Base-by-base conservation (phyloP, 2,329 filamentous ascomycete species). In the Berkeleyomyces basicola region DNA sequence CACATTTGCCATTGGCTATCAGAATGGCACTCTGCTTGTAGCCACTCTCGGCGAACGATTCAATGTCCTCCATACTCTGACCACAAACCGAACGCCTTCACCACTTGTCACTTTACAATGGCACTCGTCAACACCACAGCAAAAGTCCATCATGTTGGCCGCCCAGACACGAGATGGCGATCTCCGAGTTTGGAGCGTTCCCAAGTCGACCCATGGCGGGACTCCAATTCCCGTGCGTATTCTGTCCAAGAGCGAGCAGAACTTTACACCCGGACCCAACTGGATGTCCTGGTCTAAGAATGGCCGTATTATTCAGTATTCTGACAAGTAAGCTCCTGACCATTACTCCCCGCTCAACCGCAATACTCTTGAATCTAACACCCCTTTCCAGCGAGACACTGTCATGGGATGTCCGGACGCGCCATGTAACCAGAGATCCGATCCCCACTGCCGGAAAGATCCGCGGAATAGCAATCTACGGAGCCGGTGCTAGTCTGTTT, bases 201-300 rank as follows among this genome's bases (percentile, higher is more conserved):
- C 92, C 23, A 99, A 97, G 73, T 82, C 81, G 65, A 77, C 86
- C 71, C 74, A 81, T 68, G 83, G 80, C 58, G 87, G 96, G 67
- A 80, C 86, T 16, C 91, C 91, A 43, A 92, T 91, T 70, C 87
- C 96, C 6, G 95, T 97, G 65, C 82, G 93, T 66, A 85, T 95
- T 37, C 76, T 99, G 58, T 92, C 89, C 72, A 81, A 88, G 68
- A 84, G 84, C 6, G 90, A 96, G 42, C 23, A 53, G 47, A 47
- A 42, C 9, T 84, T 81, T 67, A 76, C 83, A 42, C 75, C 83
- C 2, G 90, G 90, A 1, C 86, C 88, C 44, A 96, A 95, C 71
- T 99, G 93, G 93, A 91, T 96, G 78, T 87, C 85, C 23, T 99
- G 93, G 93, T 97, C 93, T 0, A 97, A 96, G 75, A 97, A 96